A percentile compares a stretch with the other conserved stretches of the same genome.
Evolutionary conservation across 176 grass and related monocot genomes (phyloP).

Genomic region (Bonia amplexicaulis): DNA sequence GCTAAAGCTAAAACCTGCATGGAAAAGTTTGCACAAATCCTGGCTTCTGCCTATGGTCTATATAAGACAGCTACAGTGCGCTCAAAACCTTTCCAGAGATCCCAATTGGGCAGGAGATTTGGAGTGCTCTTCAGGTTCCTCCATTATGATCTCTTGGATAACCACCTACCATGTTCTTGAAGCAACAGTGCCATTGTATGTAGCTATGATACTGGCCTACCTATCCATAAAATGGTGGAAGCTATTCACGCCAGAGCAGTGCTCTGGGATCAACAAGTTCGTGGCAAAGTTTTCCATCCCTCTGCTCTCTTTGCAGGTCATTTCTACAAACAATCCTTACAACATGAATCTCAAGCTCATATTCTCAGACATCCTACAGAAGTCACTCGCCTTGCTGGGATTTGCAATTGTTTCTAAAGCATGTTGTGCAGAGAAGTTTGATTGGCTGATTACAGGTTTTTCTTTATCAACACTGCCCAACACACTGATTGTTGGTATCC

Average conservation of each 20-base stretch:
- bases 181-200: slow-evolving; percentile 71
- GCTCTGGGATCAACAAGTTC: slow-evolving; percentile 86
- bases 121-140: slow-evolving; percentile 39
- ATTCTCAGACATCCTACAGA: slow-evolving; percentile 68
- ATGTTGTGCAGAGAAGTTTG: slow-evolving; percentile 50
- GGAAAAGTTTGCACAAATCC: slow-evolving; percentile 40
- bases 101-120: slow-evolving; percentile 35
- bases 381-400: slow-evolving; percentile 46
- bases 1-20: slow-evolving; percentile 37
- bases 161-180: slow-evolving; percentile 80
- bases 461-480: slow-evolving; percentile 87
- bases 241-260: slow-evolving; percentile 80
- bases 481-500: slow-evolving; percentile 88
- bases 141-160: slow-evolving; percentile 69
- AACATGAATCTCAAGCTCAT: slow-evolving; percentile 82
- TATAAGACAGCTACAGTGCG: slow-evolving; percentile 46
- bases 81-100: slow-evolving; percentile 25
- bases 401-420: slow-evolving; percentile 44
- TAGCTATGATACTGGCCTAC: slow-evolving; percentile 83
- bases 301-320: slow-evolving; percentile 89
- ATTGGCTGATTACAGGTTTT: slow-evolving; percentile 85
- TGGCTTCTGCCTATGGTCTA: slow-evolving; percentile 39
- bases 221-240: slow-evolving; percentile 93
- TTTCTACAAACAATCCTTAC: slow-evolving; percentile 82
- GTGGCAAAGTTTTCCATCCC: slow-evolving; percentile 87